Evolutionary conservation across 2,329 filamentous ascomycete species (phyloP).

Genomic region (Fusarium anthophilum): DNA sequence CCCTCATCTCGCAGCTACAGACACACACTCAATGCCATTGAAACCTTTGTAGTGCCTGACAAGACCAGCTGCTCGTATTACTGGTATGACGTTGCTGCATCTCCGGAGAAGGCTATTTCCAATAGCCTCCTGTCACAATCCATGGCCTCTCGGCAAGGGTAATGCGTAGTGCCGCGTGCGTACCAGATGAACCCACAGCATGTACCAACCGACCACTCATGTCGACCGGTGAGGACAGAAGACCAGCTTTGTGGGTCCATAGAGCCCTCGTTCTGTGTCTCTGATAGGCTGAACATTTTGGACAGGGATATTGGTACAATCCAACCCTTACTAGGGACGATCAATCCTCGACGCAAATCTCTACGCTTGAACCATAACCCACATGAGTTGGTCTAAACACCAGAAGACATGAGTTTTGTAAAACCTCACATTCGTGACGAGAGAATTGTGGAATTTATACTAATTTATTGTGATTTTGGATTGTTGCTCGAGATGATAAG

Average conservation of each 20-base stretch:
- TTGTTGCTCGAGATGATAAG: not conserved
- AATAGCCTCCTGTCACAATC: not conserved
- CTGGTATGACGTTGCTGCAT: not conserved
- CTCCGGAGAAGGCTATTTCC: not conserved
- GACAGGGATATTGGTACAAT: slow-evolving; percentile 14
- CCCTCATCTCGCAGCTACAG: too few species aligned
- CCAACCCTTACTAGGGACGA: slow-evolving; percentile 4
- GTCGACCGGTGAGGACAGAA: slow-evolving; percentile 27
- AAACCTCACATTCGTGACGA: not conserved
- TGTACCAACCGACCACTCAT: slow-evolving; percentile 7
- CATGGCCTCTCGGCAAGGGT: not conserved
- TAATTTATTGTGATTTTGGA: not conserved
- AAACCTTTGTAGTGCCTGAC: not conserved
- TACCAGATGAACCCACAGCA: not conserved
- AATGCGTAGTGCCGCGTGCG: not conserved
- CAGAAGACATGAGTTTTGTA: not conserved
- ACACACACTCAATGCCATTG: not conserved
- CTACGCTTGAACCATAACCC: slow-evolving; percentile 8
- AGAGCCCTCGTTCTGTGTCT: not conserved
- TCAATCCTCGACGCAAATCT: slow-evolving; percentile 21
- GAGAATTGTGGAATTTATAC: not conserved
- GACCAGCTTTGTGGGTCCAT: slow-evolving; percentile 13
- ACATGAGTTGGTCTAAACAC: not conserved
- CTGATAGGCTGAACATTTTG: slow-evolving; percentile 1
- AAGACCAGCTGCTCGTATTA: not conserved